Conservation (phyloP, 768 basidiomycete species). For the Podaxis mareebaensis region DNA sequence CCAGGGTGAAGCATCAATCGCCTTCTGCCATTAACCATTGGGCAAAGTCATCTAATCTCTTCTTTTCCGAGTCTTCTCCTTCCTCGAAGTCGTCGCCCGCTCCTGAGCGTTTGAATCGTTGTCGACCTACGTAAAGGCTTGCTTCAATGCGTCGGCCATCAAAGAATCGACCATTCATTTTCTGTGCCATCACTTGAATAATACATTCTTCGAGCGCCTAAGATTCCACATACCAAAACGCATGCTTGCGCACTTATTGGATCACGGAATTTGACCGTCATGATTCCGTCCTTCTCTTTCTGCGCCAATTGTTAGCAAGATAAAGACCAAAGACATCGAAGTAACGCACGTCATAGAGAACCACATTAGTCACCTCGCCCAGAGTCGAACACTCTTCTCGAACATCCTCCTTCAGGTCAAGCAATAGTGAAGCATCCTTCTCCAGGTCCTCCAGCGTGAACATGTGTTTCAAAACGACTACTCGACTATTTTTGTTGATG, state of each 20-base stretch:
- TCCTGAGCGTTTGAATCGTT: slow-evolving; percentile 79
- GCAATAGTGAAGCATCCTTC: slow-evolving; percentile 78
- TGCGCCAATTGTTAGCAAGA: slow-evolving; percentile 29
- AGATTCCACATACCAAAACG: slow-evolving; percentile 52
- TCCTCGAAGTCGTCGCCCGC: slow-evolving; percentile 61
- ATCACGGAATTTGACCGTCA: slow-evolving; percentile 96
- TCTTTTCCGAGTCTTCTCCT: slow-evolving; percentile 76
- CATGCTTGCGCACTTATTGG: slow-evolving; percentile 93
- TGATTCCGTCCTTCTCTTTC: slow-evolving; percentile 91
- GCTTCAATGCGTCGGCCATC: slow-evolving; percentile 83
- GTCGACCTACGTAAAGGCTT: slow-evolving; percentile 76
- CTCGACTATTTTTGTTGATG: slow-evolving; percentile 61
- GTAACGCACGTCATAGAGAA: slow-evolving; percentile 85
- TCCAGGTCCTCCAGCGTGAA: slow-evolving; percentile 86
- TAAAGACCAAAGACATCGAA: not conserved
- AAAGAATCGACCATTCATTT: slow-evolving; percentile 95
- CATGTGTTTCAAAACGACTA: slow-evolving; percentile 95
- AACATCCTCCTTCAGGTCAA: slow-evolving; percentile 96
- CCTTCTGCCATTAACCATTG: slow-evolving; percentile 84
- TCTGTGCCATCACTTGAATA: slow-evolving; percentile 42
- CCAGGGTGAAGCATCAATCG: slow-evolving; percentile 42
- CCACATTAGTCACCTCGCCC: slow-evolving; percentile 95
- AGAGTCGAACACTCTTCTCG: slow-evolving; percentile 88
- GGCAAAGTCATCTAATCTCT: slow-evolving; percentile 85
- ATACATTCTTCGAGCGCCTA: not conserved